These are phyloP conservation scores for Mortierella sp. DNA, from an alignment of 371 early-diverging fungal genomes.

Conservation along the genomic window DNA sequence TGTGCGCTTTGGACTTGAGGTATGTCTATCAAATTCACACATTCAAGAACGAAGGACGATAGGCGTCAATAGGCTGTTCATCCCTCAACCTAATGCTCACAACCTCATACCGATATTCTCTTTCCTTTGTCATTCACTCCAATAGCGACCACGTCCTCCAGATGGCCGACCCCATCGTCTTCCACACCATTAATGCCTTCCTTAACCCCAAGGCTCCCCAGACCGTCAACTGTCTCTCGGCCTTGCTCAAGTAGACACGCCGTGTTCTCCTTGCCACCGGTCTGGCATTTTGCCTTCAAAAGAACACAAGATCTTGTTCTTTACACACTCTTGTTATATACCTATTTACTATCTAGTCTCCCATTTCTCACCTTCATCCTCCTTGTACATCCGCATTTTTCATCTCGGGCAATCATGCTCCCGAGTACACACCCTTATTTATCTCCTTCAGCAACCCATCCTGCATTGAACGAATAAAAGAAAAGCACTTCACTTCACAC, in stretches of 20 bases:
- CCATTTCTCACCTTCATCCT: background rate
- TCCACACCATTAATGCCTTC: slow-evolving; percentile 35
- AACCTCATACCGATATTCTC: too few relatives aligned
- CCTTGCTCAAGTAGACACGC: slow-evolving; percentile 15
- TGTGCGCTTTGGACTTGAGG: slow-evolving; percentile 27
- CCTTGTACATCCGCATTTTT: slow-evolving; percentile 9
- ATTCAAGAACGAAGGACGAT: too few relatives aligned
- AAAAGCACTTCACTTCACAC: background rate
- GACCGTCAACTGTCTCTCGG: slow-evolving; percentile 49
- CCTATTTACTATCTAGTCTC: too few relatives aligned
- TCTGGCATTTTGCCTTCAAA: background rate
- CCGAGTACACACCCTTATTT: background rate
- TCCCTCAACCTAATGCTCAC: too few relatives aligned
- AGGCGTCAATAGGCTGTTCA: too few relatives aligned
- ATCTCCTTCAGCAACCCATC: background rate
- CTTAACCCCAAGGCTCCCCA: slow-evolving; percentile 30
- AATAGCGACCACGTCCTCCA: slow-evolving; percentile 26
- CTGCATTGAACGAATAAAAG: background rate
- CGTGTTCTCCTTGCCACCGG: background rate
- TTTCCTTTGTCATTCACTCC: background rate
- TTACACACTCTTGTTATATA: background rate
- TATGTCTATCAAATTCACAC: background rate
- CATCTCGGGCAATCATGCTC: slow-evolving; percentile 10
- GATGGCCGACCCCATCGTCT: slow-evolving; percentile 54
- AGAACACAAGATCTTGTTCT: background rate